Evolutionary conservation across 2,329 filamentous ascomycete genomes (phyloP), one percentile per base, ranked within the genome.

Genomic region (Phialemoniopsis sp.): DNA sequence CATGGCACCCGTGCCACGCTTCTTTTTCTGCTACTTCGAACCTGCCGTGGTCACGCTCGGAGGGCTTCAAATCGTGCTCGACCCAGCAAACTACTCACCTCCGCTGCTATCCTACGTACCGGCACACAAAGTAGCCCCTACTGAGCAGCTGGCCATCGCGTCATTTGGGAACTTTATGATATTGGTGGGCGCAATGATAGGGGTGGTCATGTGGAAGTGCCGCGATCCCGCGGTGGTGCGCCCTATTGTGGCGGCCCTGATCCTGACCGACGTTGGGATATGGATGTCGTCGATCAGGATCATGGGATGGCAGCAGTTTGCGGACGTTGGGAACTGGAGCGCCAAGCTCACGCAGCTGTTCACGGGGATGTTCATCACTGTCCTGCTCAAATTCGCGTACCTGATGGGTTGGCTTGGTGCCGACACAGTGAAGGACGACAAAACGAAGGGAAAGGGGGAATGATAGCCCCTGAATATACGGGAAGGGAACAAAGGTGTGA

Each of bases 191-290:
- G 18, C 19, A 10, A n/a, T 38, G 19, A 26, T 28, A 13, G 37
- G 17, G 16, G 15, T 38, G 13, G 18, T 38, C 37, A 38, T 38
- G 37, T 38, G 31, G 16, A 38, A 14, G 7, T 38, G 37, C 37
- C 18, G 32, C 18, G 29, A 33, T 19, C 37, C 17, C 4, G 29
- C 19, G 13, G 32, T 31, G 16, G 37, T 21, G 14, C 31, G 31
- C 13, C 29, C 32, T 19, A 56, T 83, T 9, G 76, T 80, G 4
- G 71, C 72, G 40, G 57, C 66, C 15, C 63, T 86, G 9, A 61
- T 85, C 4, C 57, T 76, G 2, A 70, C 74, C 34, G 78, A 75
- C 7, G 76, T 26, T 26, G 21, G 21, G 10, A 26, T 26, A 6
- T 26, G 21, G 21, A 26, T 26, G 21, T 26, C 21, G 10, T 6